Conservation (phyloP, 306 rosid species). For the Alnus rubra region DNA sequence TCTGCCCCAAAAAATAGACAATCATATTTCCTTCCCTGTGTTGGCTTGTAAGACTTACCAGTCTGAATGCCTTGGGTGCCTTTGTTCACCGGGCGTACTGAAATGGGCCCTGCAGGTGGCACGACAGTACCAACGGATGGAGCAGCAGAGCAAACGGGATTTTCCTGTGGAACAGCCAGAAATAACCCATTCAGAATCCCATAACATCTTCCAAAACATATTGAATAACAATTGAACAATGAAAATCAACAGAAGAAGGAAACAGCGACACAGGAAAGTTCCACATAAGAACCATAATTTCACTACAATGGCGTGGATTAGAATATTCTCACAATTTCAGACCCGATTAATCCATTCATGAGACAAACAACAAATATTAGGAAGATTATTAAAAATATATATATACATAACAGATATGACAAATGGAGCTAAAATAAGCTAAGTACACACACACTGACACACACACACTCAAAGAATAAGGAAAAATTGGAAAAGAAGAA, state of each 20-base stretch:
- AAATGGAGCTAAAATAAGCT: not conserved
- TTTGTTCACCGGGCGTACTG: conserved; percentile 36
- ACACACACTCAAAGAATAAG: not conserved
- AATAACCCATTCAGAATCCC: conserved; percentile 23
- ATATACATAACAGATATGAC: not conserved
- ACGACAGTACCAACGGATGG: conserved; percentile 26
- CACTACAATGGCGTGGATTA: not conserved
- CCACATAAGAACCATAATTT: not conserved
- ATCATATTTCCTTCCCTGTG: not conserved
- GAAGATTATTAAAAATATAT: not conserved
- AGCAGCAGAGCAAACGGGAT: conserved; percentile 33
- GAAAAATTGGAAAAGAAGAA: not conserved
- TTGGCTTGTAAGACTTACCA: conserved; percentile 57
- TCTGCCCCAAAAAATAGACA: conserved; percentile 3
- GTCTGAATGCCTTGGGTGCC: conserved; percentile 38
- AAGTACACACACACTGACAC: not conserved
- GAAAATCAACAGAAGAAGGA: not conserved
- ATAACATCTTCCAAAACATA: not conserved
- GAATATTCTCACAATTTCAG: not conserved
- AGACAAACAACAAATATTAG: not conserved
- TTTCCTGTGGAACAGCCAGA: conserved; percentile 43
- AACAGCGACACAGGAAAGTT: not conserved
- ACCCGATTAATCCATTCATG: not conserved
- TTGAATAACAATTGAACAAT: not conserved
- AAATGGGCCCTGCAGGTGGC: conserved; percentile 34